These are phyloP conservation scores for Fusarium duplospermum DNA, from an alignment of 2,329 filamentous ascomycete species.

Conservation along the genomic window DNA sequence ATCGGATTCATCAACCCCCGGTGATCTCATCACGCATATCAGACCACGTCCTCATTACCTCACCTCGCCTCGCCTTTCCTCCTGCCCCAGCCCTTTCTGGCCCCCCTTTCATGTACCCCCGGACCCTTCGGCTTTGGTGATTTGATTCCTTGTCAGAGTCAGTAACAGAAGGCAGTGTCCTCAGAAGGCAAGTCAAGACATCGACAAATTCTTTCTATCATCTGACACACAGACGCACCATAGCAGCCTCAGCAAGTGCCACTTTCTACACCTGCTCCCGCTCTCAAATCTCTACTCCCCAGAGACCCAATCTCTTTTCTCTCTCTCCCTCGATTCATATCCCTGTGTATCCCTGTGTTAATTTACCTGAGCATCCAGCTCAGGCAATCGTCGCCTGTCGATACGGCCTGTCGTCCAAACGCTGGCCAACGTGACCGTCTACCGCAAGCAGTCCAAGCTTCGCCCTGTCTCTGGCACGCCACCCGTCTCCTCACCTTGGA, in stretches of 20 bases:
- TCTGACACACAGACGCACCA: constrained; percentile 19
- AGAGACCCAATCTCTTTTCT: constrained; percentile 20
- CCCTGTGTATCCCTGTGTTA: constrained; percentile 6
- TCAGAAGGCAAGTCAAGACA: neutral
- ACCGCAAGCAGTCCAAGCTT: constrained; percentile 13
- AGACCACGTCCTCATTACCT: constrained; percentile 41
- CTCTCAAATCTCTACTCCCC: constrained; percentile 3
- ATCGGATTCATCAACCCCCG: constrained; percentile 14
- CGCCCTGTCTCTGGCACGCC: constrained; percentile 35
- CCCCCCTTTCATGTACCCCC: constrained; percentile 8
- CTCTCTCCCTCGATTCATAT: constrained; percentile 19
- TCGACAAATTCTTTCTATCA: constrained; percentile 2
- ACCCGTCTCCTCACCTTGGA: constrained; percentile 45
- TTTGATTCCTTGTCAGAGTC: constrained; percentile 30
- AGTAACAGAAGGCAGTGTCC: constrained; percentile 7
- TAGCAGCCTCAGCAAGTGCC: constrained; percentile 27
- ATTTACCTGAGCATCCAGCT: constrained; percentile 6
- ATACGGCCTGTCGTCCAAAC: constrained; percentile 36
- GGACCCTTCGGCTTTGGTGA: constrained; percentile 25
- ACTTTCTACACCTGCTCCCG: constrained; percentile 23
- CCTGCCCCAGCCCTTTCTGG: constrained; percentile 2
- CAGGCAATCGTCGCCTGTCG: constrained; percentile 5
- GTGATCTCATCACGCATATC: constrained; percentile 43
- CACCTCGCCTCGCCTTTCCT: constrained; percentile 11
- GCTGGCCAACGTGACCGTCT: constrained; percentile 37